Conservation (phyloP, 2,329 filamentous ascomycete genomes). For the Taxawa tesnikishii region DNA sequence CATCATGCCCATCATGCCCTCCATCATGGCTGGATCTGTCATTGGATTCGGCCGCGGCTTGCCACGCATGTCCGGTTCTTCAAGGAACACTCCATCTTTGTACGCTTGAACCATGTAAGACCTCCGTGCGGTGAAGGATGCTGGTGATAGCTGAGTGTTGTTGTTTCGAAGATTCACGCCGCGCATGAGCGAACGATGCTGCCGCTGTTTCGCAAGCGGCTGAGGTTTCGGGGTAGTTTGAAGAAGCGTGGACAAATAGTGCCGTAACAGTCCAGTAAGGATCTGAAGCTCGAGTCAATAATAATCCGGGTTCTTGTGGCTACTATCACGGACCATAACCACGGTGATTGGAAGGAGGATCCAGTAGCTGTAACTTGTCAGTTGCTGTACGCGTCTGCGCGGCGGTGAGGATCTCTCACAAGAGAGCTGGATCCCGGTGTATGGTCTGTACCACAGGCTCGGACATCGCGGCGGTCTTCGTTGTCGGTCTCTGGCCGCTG, state of each 20-base stretch:
- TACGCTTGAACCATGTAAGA: constrained; percentile 69
- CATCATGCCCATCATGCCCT: constrained; percentile 99
- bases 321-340: constrained; percentile 69
- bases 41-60: constrained; percentile 88
- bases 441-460: constrained; percentile 85
- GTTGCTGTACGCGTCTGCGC: constrained; percentile 11
- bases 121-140: constrained; percentile 69
- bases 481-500: too few relatives aligned
- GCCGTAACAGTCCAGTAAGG: constrained; percentile 84
- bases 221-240: constrained; percentile 72
- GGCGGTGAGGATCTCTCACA: constrained; percentile 43
- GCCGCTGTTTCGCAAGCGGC: constrained; percentile 62
- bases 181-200: constrained; percentile 71
- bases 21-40: constrained; percentile 92
- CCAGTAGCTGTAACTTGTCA: constrained; percentile 64
- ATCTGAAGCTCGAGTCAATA: too few relatives aligned
- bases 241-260: constrained; percentile 92
- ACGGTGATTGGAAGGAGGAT: constrained; percentile 94
- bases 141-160: constrained; percentile 63
- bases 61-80: constrained; percentile 74
- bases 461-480: constrained; percentile 48
- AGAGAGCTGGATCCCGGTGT: constrained; percentile 93
- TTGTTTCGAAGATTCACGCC: constrained; percentile 78
- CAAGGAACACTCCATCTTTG: constrained; percentile 77
- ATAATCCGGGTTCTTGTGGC: too few relatives aligned